Evolutionary conservation across 495 filamentous ascomycete genomes (phyloP), one percentile per base, ranked within the genome.

Genomic region (Tricharina praecox): DNA sequence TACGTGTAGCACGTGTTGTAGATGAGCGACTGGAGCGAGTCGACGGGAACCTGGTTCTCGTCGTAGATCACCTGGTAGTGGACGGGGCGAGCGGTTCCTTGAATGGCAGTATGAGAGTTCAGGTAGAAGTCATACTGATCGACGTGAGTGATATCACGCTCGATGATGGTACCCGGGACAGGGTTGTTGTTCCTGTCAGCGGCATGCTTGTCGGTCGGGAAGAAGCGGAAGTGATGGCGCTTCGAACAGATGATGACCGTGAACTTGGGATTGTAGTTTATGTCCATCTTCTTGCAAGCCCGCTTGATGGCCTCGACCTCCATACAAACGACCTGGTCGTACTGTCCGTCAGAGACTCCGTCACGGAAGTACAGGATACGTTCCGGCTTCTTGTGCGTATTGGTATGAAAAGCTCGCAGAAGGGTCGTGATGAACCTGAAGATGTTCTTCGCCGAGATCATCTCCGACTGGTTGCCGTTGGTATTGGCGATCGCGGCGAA

Each of bases 1-100:
- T 92, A 97, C 53, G 90, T 82, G 63, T 90, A 95, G 51, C 78
- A 88, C 38, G 92, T 85, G 45, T 93, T 80, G 55, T 93, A 94
- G 24, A 94, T 78, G 68, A 95, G 77, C 43, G 70, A 72, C 56
- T 93, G 80, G 3, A 97, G 69, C 3, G 76, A 70, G 38, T 82
- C 77, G 0, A 74, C 67, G 13, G 67, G 61, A 47, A 82, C 67
- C 11, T 67, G 64, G 34, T 75, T 75, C 56, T 96, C 84, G 61
- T 96, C 85, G 39, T 78, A 60, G 40, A 96, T 69, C 21, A 93
- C 81, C 51, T 83, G 76, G 59, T 94, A 94, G 54, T 85, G 80
- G 1, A 82, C 77, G 0, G 82, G 81, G 15, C 81, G 73, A 19
- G 79, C 69, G 11, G 80, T 85, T 2, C 81, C 81, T 59, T 93